These are phyloP conservation scores for Coprinopsis strossmayeri DNA, from an alignment of 768 basidiomycete species.

Conservation along the genomic window DNA sequence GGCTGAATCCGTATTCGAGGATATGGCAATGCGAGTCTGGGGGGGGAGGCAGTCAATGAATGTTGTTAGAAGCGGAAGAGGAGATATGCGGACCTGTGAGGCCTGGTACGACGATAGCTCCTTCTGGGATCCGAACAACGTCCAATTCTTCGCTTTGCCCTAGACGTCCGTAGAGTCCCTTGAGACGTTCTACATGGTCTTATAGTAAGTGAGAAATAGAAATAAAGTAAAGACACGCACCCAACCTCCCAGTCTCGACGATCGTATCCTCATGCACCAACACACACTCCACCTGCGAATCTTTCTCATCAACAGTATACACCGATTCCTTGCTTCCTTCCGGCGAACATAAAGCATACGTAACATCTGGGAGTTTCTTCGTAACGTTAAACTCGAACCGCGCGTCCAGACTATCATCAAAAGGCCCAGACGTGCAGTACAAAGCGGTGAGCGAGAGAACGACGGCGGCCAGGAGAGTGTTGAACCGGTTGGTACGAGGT, in stretches of 20 bases:
- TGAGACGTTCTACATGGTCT: neutral
- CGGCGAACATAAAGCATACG: neutral
- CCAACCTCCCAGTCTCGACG: neutral
- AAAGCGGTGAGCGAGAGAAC: neutral
- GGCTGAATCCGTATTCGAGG: constrained; percentile 68
- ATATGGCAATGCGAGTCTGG: constrained; percentile 82
- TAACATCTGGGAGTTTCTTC: neutral
- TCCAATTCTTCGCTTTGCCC: neutral
- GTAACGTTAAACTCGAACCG: neutral
- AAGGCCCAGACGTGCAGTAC: neutral
- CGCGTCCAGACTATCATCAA: neutral
- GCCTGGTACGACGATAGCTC: constrained; percentile 64
- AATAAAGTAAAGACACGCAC: neutral
- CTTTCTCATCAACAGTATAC: constrained; percentile 14
- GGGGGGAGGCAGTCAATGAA: constrained; percentile 1
- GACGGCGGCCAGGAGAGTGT: neutral
- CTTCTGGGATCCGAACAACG: constrained; percentile 44
- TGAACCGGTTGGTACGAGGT: no score
- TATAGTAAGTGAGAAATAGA: neutral
- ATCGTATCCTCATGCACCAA: neutral
- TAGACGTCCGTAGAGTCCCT: neutral
- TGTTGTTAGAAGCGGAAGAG: neutral
- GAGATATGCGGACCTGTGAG: constrained; percentile 49
- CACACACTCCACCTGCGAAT: neutral
- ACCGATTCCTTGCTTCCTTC: neutral